These are phyloP conservation scores for Trichoderma semiorbis DNA, from an alignment of 2,329 filamentous ascomycete species.

Conservation along the genomic window DNA sequence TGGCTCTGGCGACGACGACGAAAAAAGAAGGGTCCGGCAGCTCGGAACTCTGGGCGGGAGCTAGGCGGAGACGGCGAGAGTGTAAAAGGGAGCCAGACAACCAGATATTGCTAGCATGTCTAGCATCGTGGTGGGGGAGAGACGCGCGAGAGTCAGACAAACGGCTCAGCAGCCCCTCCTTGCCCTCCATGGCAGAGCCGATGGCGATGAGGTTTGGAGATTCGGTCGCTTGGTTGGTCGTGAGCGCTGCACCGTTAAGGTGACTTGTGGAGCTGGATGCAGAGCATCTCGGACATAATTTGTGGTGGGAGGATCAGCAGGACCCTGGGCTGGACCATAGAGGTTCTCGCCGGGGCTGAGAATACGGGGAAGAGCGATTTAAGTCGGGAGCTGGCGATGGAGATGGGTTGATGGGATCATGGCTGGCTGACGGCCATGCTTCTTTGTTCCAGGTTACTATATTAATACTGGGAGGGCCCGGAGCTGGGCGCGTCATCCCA, in stretches of 20 bases:
- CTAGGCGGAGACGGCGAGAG: not conserved
- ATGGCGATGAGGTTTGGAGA: constrained; percentile 5
- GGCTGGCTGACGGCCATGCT: not conserved
- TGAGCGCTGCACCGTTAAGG: not conserved
- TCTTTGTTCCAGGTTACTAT: not conserved
- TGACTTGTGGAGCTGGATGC: constrained; percentile 1
- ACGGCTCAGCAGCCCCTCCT: constrained; percentile 6
- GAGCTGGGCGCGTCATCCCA: not conserved
- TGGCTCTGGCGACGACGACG: constrained; percentile 17
- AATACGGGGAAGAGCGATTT: constrained; percentile 2
- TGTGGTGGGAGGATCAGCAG: not conserved
- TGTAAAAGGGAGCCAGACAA: not conserved
- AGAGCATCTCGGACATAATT: constrained; percentile 2
- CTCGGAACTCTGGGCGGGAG: constrained; percentile 1
- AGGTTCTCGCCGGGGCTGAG: not conserved
- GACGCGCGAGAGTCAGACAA: constrained; percentile 1
- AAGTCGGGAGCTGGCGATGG: not conserved
- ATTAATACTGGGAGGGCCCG: not conserved
- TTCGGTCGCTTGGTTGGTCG: not conserved
- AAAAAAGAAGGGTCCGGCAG: constrained; percentile 6
- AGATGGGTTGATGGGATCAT: not conserved
- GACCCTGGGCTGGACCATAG: not conserved
- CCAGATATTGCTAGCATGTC: not conserved
- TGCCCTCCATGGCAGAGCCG: not conserved
- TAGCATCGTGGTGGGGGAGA: not conserved